Evolutionary conservation across 768 basidiomycete species (phyloP).

Genomic region (Boletus pseudo-olivaceus): DNA sequence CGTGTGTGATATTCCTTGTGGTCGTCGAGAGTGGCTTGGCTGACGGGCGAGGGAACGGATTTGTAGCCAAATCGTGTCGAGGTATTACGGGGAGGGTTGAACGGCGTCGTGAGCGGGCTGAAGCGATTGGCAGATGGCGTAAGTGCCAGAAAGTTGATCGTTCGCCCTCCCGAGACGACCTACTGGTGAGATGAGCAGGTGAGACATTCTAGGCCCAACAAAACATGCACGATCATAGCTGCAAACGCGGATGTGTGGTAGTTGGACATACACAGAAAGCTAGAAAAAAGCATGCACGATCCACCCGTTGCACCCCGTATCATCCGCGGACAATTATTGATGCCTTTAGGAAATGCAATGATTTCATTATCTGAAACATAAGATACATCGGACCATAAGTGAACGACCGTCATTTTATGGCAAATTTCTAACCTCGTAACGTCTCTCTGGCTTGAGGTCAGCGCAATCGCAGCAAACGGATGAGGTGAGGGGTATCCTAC

Average conservation of each 20-base stretch:
- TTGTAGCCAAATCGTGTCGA: slow-evolving; percentile 36
- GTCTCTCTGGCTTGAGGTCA: too few relatives aligned
- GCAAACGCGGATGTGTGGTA: background rate
- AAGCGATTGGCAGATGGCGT: slow-evolving; percentile 29
- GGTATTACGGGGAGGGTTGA: slow-evolving; percentile 36
- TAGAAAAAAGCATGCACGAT: background rate
- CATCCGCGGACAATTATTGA: too few relatives aligned
- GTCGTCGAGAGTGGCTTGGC: background rate
- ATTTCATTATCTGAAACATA: too few relatives aligned
- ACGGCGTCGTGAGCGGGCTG: slow-evolving; percentile 32
- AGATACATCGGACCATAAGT: too few relatives aligned
- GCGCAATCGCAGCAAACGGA: too few relatives aligned
- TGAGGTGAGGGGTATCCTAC: too few relatives aligned
- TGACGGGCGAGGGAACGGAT: background rate
- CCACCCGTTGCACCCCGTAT: background rate
- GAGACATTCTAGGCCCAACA: background rate
- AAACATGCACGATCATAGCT: background rate
- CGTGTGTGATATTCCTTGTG: background rate
- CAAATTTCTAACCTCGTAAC: too few relatives aligned
- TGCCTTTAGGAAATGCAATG: too few relatives aligned
- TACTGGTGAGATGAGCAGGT: background rate
- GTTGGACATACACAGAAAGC: background rate
- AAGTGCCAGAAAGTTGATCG: slow-evolving; percentile 39
- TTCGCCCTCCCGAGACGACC: slow-evolving; percentile 10
- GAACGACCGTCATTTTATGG: too few relatives aligned